These are phyloP conservation scores for Kitagawia praeruptora DNA, from an alignment of 129 eudicot species.

Conservation along the genomic window DNA sequence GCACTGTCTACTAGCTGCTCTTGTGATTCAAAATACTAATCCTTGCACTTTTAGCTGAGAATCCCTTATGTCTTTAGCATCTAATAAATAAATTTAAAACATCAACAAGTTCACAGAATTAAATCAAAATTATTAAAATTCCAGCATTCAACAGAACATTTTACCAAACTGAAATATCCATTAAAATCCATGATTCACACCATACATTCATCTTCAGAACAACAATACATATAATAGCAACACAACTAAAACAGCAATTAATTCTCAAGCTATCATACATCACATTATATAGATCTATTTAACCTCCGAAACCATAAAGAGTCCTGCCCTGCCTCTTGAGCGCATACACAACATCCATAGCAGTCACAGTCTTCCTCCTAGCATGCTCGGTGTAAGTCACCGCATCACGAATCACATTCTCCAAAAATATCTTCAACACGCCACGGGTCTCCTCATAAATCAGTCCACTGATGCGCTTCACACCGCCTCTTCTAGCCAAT, in stretches of 20 bases:
- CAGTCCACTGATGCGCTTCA: background rate
- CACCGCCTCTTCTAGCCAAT: background rate
- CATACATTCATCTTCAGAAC: background rate
- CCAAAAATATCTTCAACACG: background rate
- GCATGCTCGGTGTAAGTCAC: background rate
- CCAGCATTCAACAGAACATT: too few species aligned
- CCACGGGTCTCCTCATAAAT: background rate
- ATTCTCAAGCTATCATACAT: background rate
- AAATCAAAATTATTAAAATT: too few species aligned
- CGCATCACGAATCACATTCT: background rate
- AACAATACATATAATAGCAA: background rate
- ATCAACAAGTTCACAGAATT: too few species aligned
- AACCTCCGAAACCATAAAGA: background rate
- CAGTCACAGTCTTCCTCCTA: background rate
- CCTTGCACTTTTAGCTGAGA: too few species aligned
- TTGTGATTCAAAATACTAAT: too few species aligned
- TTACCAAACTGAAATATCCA: too few species aligned
- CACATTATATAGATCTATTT: too few species aligned
- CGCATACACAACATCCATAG: background rate
- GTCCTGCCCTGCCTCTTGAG: background rate
- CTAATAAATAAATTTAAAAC: too few species aligned
- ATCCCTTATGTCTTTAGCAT: too few species aligned
- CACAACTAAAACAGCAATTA: background rate
- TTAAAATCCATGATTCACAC: too few species aligned
- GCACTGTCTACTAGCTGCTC: too few species aligned